These are phyloP conservation scores for Purshia tridentata DNA, from an alignment of 306 rosid genomes.

Conservation along the genomic window DNA sequence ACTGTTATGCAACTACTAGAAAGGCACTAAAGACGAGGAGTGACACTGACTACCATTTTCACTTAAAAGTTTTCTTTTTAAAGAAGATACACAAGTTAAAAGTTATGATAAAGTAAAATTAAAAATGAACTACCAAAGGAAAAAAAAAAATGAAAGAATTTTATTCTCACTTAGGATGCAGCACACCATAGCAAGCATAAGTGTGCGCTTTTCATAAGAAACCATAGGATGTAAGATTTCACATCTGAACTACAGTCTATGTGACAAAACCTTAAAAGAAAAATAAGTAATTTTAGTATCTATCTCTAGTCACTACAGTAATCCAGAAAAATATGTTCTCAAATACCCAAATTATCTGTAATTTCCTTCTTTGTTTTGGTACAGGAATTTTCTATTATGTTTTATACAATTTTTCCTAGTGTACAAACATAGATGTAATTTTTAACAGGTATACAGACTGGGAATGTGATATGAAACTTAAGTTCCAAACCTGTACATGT, in stretches of 20 bases:
- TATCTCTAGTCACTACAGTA: background rate
- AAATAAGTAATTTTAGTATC: background rate
- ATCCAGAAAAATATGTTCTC: background rate
- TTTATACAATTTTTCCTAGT: background rate
- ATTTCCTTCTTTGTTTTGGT: background rate
- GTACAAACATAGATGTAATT: conserved; percentile 1
- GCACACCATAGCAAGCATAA: conserved; percentile 1
- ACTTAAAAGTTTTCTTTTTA: background rate
- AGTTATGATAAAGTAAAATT: background rate
- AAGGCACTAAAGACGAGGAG: background rate
- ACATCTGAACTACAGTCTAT: background rate
- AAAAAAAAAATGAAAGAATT: background rate
- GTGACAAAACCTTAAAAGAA: background rate
- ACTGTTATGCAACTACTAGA: conserved; percentile 11
- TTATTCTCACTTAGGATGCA: conserved; percentile 6
- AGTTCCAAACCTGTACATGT: conserved; percentile 78
- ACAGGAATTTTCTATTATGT: too few species aligned
- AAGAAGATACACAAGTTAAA: background rate
- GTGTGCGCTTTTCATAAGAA: background rate
- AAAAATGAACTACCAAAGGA: background rate
- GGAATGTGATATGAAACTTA: conserved; percentile 21
- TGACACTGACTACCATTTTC: conserved; percentile 6
- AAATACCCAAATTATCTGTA: background rate
- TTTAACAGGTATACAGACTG: conserved; percentile 5
- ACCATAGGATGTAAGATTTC: background rate